phyloP scores from a whole-genome alignment of 2,329 filamentous ascomycete genomes.

The Epichloe festucae region DNA sequence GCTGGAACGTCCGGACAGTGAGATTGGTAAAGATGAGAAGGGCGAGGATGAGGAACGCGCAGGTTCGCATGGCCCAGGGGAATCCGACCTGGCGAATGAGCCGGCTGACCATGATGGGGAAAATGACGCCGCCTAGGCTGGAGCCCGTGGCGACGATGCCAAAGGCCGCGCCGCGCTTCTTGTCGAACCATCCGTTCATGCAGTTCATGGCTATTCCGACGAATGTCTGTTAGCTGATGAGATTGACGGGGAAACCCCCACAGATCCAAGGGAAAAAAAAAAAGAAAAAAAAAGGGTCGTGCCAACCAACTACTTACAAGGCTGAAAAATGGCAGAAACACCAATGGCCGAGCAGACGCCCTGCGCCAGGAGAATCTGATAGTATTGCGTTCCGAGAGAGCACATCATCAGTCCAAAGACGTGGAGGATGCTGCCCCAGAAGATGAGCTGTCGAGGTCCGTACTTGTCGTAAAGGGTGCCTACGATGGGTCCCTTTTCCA shows the following conservation, averaged over 20 bases:
- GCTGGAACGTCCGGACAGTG: constrained; percentile 11
- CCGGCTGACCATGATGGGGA: constrained; percentile 20
- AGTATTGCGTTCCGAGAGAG: constrained; percentile 26
- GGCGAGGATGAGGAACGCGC: constrained; percentile 13
- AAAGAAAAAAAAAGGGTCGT: neutral
- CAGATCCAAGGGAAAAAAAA: neutral
- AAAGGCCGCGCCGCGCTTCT: constrained; percentile 12
- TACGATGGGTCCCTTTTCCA: constrained; percentile 34
- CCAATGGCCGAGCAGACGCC: constrained; percentile 19
- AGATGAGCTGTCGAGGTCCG: constrained; percentile 40
- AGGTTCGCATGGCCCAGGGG: constrained; percentile 19
- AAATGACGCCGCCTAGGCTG: constrained; percentile 19
- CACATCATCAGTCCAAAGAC: constrained; percentile 49
- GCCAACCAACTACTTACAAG: constrained; percentile 4
- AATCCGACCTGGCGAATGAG: constrained; percentile 19
- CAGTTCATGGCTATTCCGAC: constrained; percentile 9
- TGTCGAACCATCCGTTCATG: constrained; percentile 14
- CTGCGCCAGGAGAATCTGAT: constrained; percentile 22
- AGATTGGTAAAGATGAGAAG: constrained; percentile 19
- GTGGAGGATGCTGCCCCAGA: constrained; percentile 36
- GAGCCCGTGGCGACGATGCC: constrained; percentile 16
- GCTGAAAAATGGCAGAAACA: constrained; percentile 15
- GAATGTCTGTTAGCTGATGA: neutral
- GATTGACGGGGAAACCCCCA: too few species aligned
- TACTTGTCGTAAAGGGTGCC: constrained; percentile 48